Conservation (phyloP, 1,284 basidiomycete species). For the Anthracocystis walkeri region DNA sequence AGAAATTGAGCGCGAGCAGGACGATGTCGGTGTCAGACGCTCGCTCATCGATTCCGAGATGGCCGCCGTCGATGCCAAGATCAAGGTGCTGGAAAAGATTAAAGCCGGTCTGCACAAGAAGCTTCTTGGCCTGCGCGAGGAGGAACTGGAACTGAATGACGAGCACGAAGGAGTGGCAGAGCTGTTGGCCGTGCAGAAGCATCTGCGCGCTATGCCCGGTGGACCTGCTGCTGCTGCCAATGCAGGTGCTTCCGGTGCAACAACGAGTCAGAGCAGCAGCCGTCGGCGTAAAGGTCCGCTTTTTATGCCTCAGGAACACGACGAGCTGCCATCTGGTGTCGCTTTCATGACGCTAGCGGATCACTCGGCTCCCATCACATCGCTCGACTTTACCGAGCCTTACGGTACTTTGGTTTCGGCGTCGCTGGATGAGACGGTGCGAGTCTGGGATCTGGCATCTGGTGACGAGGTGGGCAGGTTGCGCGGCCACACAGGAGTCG, state of each 20-base stretch:
- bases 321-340: slow-evolving; percentile 90
- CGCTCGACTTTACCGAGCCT: slow-evolving; percentile 94
- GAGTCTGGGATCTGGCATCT: slow-evolving; percentile 86
- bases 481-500: slow-evolving; percentile 69
- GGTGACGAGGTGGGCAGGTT: slow-evolving; percentile 70
- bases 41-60: slow-evolving; percentile 55
- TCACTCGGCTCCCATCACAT: slow-evolving; percentile 84
- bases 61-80: slow-evolving; percentile 58
- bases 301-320: slow-evolving; percentile 96
- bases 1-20: slow-evolving; percentile 63
- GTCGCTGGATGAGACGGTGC: slow-evolving; percentile 76
- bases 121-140: slow-evolving; percentile 88
- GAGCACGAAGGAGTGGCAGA: slow-evolving; percentile 70
- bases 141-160: slow-evolving; percentile 93
- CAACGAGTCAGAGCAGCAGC: slow-evolving; percentile 43
- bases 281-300: slow-evolving; percentile 74
- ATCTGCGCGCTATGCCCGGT: slow-evolving; percentile 66
- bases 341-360: slow-evolving; percentile 94
- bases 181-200: slow-evolving; percentile 63
- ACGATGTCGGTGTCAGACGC: slow-evolving; percentile 58
- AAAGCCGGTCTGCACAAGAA: slow-evolving; percentile 83
- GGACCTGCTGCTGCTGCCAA: slow-evolving; percentile 60
- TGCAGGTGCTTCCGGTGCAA: slow-evolving; percentile 39
- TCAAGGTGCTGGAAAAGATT: slow-evolving; percentile 82
- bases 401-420: slow-evolving; percentile 89